phyloP scores from a whole-genome alignment of 257 asterid species.

The Mentha longifolia region DNA sequence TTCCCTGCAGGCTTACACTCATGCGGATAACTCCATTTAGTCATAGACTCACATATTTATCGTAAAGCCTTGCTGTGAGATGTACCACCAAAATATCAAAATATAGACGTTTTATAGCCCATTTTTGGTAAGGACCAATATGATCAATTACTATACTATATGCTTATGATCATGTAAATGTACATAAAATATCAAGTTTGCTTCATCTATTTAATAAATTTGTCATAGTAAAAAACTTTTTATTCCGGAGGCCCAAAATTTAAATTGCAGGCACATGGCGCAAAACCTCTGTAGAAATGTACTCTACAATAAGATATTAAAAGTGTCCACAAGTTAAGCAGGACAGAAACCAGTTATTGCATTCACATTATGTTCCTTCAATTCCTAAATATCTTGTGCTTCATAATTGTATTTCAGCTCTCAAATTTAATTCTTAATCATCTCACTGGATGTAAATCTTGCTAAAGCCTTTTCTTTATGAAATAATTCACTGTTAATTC shows the following conservation, averaged over 20 bases:
- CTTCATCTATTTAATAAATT: neutral
- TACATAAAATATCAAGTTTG: neutral
- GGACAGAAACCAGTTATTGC: neutral
- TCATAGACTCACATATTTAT: neutral
- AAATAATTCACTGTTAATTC: conserved; percentile 15
- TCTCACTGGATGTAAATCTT: conserved; percentile 12
- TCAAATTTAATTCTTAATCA: neutral
- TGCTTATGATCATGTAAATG: neutral
- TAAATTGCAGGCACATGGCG: neutral
- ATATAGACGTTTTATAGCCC: neutral
- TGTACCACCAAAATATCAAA: neutral
- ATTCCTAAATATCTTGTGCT: neutral
- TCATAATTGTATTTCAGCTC: neutral
- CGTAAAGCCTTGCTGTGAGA: neutral
- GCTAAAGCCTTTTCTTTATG: neutral
- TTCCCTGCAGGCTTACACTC: neutral
- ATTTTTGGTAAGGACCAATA: neutral
- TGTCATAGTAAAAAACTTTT: neutral
- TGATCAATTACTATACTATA: neutral
- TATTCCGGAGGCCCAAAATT: neutral
- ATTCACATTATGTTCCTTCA: neutral
- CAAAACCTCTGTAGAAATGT: neutral
- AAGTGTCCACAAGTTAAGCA: neutral
- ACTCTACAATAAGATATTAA: neutral
- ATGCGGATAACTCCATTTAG: neutral